Percentiles rank a stretch among this genome's conserved stretches.
These are phyloP conservation scores for Spathaspora sp. DNA, from an alignment of 1,139 yeast species.

Conservation along the genomic window DNA sequence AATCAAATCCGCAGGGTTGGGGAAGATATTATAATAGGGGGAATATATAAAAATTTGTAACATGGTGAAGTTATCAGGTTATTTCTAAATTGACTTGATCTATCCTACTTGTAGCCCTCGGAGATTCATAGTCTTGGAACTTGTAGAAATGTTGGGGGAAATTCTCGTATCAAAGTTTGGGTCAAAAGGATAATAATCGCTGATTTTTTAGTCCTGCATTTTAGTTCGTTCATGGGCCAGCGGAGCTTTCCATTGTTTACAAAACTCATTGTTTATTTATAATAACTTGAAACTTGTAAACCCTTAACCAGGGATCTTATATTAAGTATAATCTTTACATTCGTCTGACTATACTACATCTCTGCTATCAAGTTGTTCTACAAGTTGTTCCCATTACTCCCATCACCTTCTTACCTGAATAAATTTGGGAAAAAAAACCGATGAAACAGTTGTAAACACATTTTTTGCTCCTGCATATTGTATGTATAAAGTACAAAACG, in stretches of 20 bases:
- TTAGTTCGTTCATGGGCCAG: background rate
- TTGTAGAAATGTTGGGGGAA: background rate
- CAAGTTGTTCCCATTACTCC: no score
- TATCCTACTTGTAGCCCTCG: background rate
- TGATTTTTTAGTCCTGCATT: background rate
- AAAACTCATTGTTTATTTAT: background rate
- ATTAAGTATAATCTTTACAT: no score
- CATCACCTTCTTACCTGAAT: no score
- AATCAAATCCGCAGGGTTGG: no score
- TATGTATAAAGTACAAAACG: background rate
- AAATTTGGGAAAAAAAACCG: background rate
- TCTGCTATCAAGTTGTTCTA: no score
- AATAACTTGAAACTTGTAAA: background rate
- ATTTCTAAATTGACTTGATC: no score
- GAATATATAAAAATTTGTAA: no score
- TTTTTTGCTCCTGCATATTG: background rate
- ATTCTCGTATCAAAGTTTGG: background rate
- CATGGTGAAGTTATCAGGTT: no score
- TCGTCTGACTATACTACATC: no score
- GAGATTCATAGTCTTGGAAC: background rate
- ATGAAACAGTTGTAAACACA: background rate
- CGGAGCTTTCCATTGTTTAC: slow-evolving; percentile 1
- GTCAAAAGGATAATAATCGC: background rate
- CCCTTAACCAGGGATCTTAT: background rate
- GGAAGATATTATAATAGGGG: no score